Conservation (phyloP, 257 asterid genomes). For the Linaria vulgaris region DNA sequence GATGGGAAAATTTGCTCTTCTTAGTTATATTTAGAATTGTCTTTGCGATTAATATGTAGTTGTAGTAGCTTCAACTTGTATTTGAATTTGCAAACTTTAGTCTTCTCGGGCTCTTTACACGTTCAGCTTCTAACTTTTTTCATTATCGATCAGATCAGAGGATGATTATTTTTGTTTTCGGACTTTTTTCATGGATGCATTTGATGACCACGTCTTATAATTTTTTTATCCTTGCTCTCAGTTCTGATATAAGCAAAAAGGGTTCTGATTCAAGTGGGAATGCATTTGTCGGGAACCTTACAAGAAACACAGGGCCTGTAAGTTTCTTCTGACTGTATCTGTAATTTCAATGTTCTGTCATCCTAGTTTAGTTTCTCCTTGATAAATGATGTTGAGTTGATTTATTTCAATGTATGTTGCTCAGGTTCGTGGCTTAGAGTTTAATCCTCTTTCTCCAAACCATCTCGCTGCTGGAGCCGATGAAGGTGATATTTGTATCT, state of each 20-base stretch:
- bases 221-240: conserved; percentile 22
- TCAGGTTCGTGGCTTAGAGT: conserved; percentile 94
- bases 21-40: neutral
- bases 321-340: conserved; percentile 29
- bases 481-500: conserved; percentile 93
- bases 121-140: neutral
- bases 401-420: conserved; percentile 15
- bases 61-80: neutral
- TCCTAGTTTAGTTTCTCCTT: conserved; percentile 8
- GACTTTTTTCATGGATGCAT: neutral
- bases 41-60: neutral
- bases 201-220: neutral
- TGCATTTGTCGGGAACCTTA: conserved; percentile 46
- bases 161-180: neutral
- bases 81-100: neutral
- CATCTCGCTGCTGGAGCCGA: conserved; percentile 98
- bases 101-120: neutral
- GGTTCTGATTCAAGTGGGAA: conserved; percentile 41
- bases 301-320: conserved; percentile 70
- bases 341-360: neutral
- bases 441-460: conserved; percentile 64
- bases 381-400: conserved; percentile 19
- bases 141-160: neutral
- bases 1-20: neutral
- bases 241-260: conserved; percentile 42